These are phyloP conservation scores for Scheffersomyces illinoinensis DNA, from an alignment of 1,139 yeast genomes.

Conservation along the genomic window DNA sequence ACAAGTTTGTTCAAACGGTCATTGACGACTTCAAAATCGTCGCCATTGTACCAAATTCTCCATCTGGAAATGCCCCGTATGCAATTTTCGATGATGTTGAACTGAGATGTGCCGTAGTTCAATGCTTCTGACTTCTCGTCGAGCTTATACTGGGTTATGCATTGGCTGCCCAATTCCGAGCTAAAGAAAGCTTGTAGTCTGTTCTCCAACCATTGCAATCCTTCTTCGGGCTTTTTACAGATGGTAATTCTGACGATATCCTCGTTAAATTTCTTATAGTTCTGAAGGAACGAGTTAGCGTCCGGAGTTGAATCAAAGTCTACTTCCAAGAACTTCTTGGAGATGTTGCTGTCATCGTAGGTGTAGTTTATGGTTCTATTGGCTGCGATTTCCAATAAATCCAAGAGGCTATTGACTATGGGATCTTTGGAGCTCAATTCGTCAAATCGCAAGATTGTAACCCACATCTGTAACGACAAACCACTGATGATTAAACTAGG, in stretches of 20 bases:
- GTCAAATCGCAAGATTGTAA: constrained; percentile 80
- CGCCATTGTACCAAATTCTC: constrained; percentile 83
- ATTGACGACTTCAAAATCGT: constrained; percentile 61
- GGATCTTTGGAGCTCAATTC: constrained; percentile 58
- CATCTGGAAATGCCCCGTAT: constrained; percentile 94
- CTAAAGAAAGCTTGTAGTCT: constrained; percentile 73
- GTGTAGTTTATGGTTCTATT: constrained; percentile 76
- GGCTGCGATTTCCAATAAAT: constrained; percentile 73
- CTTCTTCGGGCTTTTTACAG: constrained; percentile 82
- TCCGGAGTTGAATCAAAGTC: constrained; percentile 93
- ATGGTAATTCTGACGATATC: constrained; percentile 87
- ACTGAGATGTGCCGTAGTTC: constrained; percentile 77
- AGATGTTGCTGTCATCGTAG: constrained; percentile 60
- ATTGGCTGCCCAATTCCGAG: constrained; percentile 68
- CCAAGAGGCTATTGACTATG: constrained; percentile 56
- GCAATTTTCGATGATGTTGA: constrained; percentile 85
- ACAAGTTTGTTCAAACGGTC: constrained; percentile 61
- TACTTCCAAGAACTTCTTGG: constrained; percentile 66
- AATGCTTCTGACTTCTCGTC: constrained; percentile 69
- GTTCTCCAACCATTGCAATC: constrained; percentile 78
- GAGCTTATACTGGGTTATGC: constrained; percentile 57
- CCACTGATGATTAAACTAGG: constrained; percentile 91
- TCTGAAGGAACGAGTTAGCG: constrained; percentile 70
- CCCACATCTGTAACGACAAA: constrained; percentile 91
- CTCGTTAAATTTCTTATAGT: constrained; percentile 82